These are phyloP conservation scores for Beverwykella pulmonaria DNA, from an alignment of 495 filamentous ascomycete species.

Conservation along the genomic window DNA sequence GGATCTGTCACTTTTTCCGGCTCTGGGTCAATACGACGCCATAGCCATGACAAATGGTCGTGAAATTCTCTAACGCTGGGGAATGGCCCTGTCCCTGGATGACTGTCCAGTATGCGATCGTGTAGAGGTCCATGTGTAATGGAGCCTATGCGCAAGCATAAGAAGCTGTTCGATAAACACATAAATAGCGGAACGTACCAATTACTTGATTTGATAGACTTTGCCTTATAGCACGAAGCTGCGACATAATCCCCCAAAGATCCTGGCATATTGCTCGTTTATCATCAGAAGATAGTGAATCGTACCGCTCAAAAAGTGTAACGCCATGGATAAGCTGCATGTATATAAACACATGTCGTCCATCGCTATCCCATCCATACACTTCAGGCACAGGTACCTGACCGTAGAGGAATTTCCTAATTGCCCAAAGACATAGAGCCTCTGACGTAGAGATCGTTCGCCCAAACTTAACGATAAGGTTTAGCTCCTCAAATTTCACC, in stretches of 20 bases:
- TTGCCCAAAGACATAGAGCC: background rate
- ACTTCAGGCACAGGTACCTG: constrained; percentile 53
- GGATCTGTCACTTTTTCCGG: constrained; percentile 35
- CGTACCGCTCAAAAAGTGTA: constrained; percentile 47
- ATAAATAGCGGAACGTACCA: constrained; percentile 30
- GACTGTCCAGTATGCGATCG: constrained; percentile 3
- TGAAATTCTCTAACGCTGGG: constrained; percentile 49
- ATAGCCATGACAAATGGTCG: constrained; percentile 46
- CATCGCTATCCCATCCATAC: constrained; percentile 53
- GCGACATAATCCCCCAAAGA: constrained; percentile 42
- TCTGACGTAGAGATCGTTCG: background rate
- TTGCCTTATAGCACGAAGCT: constrained; percentile 45
- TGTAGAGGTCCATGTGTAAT: constrained; percentile 37
- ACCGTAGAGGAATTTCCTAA: background rate
- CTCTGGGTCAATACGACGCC: constrained; percentile 38
- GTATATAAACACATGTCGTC: constrained; percentile 51
- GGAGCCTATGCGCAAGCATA: constrained; percentile 6
- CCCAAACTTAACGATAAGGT: background rate
- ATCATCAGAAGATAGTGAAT: constrained; percentile 41
- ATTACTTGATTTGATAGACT: constrained; percentile 42
- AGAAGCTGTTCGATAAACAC: background rate
- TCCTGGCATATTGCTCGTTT: constrained; percentile 44
- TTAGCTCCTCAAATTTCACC: background rate
- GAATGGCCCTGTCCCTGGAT: constrained; percentile 46
- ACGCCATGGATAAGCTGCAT: constrained; percentile 52